Evolutionary conservation across 2,329 filamentous ascomycete species (phyloP).

Genomic region (Alternaria arborescens): DNA sequence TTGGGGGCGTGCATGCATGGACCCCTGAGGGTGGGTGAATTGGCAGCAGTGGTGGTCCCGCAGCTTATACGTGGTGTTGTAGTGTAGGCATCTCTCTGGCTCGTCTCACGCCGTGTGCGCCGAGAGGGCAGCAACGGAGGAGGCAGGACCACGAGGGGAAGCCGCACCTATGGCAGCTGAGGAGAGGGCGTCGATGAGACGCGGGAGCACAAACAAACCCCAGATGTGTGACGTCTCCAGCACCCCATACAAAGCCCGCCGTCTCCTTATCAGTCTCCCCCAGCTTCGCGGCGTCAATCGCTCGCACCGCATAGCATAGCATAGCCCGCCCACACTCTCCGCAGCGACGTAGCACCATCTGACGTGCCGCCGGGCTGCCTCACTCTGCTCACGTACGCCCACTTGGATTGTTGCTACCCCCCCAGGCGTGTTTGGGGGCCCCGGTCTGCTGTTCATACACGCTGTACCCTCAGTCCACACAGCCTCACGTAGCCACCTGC

Average conservation of each 20-base stretch:
- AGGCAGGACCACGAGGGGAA: slow-evolving; percentile 1
- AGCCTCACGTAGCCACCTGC: slow-evolving; percentile 29
- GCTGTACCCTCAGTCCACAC: slow-evolving; percentile 25
- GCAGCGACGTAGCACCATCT: slow-evolving; percentile 24
- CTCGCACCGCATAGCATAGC: slow-evolving; percentile 11
- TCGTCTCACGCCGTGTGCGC: slow-evolving; percentile 17
- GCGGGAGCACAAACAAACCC: slow-evolving; percentile 17
- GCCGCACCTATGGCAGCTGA: slow-evolving; percentile 7
- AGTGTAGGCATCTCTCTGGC: neutral
- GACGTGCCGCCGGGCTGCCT: slow-evolving; percentile 21
- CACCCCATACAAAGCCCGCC: slow-evolving; percentile 17
- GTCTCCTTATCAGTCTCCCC: slow-evolving; percentile 14
- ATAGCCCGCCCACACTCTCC: slow-evolving; percentile 8
- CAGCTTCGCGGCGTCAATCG: slow-evolving; percentile 15
- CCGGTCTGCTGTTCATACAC: slow-evolving; percentile 19
- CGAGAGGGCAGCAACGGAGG: slow-evolving; percentile 13
- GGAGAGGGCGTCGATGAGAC: slow-evolving; percentile 4
- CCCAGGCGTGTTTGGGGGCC: slow-evolving; percentile 14
- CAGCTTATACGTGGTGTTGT: slow-evolving; percentile 1
- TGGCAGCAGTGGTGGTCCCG: neutral
- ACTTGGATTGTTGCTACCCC: slow-evolving; percentile 7
- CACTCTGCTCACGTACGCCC: slow-evolving; percentile 21
- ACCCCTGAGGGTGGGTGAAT: slow-evolving; percentile 3
- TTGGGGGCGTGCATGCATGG: neutral
- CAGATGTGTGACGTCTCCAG: slow-evolving; percentile 23